These are phyloP conservation scores for Neoascochyta sp. DNA, from an alignment of 2,329 filamentous ascomycete species.

Conservation along the genomic window DNA sequence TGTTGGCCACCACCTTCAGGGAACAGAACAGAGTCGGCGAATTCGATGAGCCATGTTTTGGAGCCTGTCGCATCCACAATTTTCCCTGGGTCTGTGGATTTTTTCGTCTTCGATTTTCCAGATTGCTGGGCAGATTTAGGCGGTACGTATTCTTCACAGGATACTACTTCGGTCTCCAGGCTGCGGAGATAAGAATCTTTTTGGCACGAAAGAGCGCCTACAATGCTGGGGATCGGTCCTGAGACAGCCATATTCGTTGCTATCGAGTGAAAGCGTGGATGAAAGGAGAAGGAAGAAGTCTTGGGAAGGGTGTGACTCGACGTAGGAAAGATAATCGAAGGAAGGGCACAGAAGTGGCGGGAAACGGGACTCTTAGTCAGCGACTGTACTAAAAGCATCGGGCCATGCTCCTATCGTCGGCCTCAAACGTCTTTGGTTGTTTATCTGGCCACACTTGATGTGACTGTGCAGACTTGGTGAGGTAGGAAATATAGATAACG, in stretches of 20 bases:
- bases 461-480: too few relatives aligned
- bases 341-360: constrained; percentile 11
- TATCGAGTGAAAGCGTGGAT: not conserved
- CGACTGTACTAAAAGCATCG: constrained; percentile 7
- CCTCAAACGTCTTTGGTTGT: too few relatives aligned
- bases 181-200: constrained; percentile 31
- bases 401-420: too few relatives aligned
- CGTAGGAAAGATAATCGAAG: constrained; percentile 3
- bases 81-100: constrained; percentile 23
- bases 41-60: constrained; percentile 26
- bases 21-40: constrained; percentile 33
- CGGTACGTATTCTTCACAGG: constrained; percentile 27
- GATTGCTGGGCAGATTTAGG: constrained; percentile 14
- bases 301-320: constrained; percentile 4
- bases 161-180: constrained; percentile 31
- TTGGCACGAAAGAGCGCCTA: constrained; percentile 32
- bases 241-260: constrained; percentile 16
- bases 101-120: constrained; percentile 26
- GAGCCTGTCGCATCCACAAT: constrained; percentile 11
- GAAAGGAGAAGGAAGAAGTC: not conserved
- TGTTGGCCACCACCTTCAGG: constrained; percentile 35
- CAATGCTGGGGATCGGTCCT: constrained; percentile 18
- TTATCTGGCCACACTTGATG: too few relatives aligned
- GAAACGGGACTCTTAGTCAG: constrained; percentile 14
- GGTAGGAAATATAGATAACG: too few relatives aligned